Base-by-base conservation (phyloP, 1,284 basidiomycete genomes). In the Tetrapyrgos nigripes region DNA sequence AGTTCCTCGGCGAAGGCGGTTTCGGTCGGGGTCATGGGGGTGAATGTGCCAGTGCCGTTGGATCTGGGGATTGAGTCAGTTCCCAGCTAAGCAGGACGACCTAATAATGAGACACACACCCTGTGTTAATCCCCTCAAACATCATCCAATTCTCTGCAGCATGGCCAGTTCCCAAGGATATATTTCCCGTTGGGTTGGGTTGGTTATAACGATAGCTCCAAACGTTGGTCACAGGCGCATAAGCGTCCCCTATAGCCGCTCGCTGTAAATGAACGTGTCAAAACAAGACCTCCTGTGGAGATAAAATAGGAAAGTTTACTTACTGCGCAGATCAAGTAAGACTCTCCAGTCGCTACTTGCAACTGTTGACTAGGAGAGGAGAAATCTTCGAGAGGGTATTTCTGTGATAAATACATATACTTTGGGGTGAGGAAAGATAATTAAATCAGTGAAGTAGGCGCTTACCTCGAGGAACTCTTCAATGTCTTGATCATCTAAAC, bases 111-210 rank as follows among this genome's bases (percentile, higher is more conserved):
- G 53, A 13, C 28, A 50, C 73, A 11, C 62, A 85, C 83, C 84
- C 84, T n/a, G 83, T 84, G 51, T 81, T 81, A 0, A 78, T 81
- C 3, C 85, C 85, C 23, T 68, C 69, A 72, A 86, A 85, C 83
- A 86, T 83, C 83, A 85, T 85, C 79, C 80, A 85, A 64, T 86
- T 86, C 66, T 87, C 84, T 2, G 85, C 76, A 2, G 83, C 79
- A 63, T 86, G 84, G 59, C 70, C 9, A 82, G 79, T 14, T 66
- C 68, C 19, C 6, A 28, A 1, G 70, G 57, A 10, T 68, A 70
- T 19, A 71, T 69, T 3, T 64, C 61, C 45, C 1, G 78, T 79
- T 4, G 81, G 80, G 48, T 82, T 80, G 3, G 72, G 69, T 63
- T 85, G 82, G 67, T 86, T 85, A 69, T 85, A 59, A 21, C 58